These are phyloP conservation scores for Ilex paraguariensis DNA, from an alignment of 305 asterid genomes.

Conservation along the genomic window DNA sequence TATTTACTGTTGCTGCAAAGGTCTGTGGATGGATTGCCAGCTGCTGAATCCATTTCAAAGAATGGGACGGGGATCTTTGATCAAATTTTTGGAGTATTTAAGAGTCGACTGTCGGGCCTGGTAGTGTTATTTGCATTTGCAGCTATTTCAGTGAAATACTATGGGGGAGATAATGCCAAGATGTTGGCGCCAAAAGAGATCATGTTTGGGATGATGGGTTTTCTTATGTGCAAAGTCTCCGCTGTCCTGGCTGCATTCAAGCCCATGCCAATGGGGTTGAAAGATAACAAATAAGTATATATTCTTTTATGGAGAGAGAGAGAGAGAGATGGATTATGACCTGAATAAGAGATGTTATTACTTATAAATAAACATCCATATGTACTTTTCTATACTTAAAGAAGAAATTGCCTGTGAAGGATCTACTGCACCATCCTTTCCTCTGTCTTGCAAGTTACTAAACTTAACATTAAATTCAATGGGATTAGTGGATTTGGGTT, in stretches of 20 bases:
- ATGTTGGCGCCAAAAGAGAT: constrained; percentile 56
- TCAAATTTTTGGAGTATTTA: constrained; percentile 29
- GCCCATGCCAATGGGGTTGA: constrained; percentile 38
- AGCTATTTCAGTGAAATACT: constrained; percentile 30
- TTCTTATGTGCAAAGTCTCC: constrained; percentile 73
- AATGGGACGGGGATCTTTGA: constrained; percentile 20
- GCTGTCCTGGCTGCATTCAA: constrained; percentile 69
- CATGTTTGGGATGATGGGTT: constrained; percentile 72
- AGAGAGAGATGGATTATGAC: too few species aligned
- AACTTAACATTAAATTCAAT: too few species aligned
- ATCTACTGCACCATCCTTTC: too few species aligned
- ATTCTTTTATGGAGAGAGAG: too few species aligned
- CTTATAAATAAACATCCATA: too few species aligned
- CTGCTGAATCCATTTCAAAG: constrained; percentile 33
- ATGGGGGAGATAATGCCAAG: constrained; percentile 37
- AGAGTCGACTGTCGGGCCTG: constrained; percentile 32
- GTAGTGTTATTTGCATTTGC: constrained; percentile 45
- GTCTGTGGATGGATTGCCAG: constrained; percentile 65
- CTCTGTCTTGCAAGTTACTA: too few species aligned
- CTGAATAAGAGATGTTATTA: too few species aligned
- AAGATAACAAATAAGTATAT: constrained; percentile 22
- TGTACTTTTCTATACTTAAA: too few species aligned
- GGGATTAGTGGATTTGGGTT: too few species aligned
- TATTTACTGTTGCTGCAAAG: constrained; percentile 66
- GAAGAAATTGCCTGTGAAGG: too few species aligned